Base-by-base conservation (phyloP, 73 alveolate genomes). In the Paramecium pentaurelia region DNA sequence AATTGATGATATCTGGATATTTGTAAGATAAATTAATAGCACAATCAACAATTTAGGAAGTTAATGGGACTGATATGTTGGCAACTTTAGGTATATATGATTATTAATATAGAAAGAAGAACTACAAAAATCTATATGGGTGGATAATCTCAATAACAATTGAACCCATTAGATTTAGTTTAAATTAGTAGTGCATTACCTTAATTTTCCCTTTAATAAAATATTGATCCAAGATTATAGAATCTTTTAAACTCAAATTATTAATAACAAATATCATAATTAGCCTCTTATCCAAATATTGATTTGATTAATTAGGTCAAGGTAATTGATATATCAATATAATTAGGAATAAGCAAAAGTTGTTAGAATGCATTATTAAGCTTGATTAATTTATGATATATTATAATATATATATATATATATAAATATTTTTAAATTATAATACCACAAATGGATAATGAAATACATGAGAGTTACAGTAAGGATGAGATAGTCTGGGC, bases 401-500 rank as follows among this genome's bases (percentile, higher is more conserved):
- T 80, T 27, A 45, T 40, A 38, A 80, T 73, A 34, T 42, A 10
- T 18, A 2, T 42, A 10, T 18, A 2, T n/a, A 54, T 54, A 54
- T 54, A 54, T 54, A 54, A 18, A 54, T 18, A 54, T 18, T 49
- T 54, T 54, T n/a, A 54, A 54, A 54, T 54, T 18, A 54, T 54
- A 18, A 54, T 54, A 18, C 28, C 10, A 22, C 25, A 54, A 80
- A 80, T 80, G 75, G 75, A 80, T 9, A 18, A 38, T 42, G 60
- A 75, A 30, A 16, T 25, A 80, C 71, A 28, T 40, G 91, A 49
- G 58, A 32, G 73, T 40, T 80, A 45, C 25, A 28, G 9, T 2
- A 80, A 80, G 49, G 91, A 47, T 80, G 91, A 80, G 34, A 47
- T 80, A 20, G 91, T 80, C 4, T 80, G 91, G 91, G 91, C 91